phyloP scores from a whole-genome alignment of 2,329 filamentous ascomycete genomes.

The Aspergillus puulaauensis region DNA sequence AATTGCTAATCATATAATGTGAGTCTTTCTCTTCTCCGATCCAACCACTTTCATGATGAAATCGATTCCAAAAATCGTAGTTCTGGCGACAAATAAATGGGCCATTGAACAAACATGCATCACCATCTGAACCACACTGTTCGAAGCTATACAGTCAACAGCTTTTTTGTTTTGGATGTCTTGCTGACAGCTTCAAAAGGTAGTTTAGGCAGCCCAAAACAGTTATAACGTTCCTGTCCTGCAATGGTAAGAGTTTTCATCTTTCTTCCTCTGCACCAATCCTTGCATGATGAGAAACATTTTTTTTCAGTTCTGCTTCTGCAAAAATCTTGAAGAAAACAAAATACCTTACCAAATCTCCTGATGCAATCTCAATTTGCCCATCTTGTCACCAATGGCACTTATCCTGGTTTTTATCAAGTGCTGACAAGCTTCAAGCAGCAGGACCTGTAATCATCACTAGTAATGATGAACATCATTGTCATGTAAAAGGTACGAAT shows the following conservation, averaged over 20 bases:
- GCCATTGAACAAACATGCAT: conserved; percentile 61
- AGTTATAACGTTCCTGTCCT: not conserved
- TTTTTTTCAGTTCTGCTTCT: conserved; percentile 64
- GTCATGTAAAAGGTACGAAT: conserved; percentile 23
- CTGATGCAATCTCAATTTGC: conserved; percentile 37
- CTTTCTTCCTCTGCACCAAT: not conserved
- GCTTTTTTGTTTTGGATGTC: not conserved
- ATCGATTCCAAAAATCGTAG: conserved; percentile 49
- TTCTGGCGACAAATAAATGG: conserved; percentile 56
- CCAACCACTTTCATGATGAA: conserved; percentile 46
- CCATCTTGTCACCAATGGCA: conserved; percentile 12
- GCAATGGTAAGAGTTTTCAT: conserved; percentile 5
- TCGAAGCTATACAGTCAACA: conserved; percentile 5
- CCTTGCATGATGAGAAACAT: conserved; percentile 50
- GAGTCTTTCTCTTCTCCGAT: conserved; percentile 18
- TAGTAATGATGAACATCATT: not conserved
- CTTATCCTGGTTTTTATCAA: conserved; percentile 4
- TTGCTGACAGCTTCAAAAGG: conserved; percentile 12
- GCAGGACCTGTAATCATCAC: conserved; percentile 6
- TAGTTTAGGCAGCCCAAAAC: not conserved
- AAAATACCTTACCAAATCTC: conserved; percentile 58
- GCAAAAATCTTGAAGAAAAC: conserved; percentile 58
- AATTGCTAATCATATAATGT: conserved; percentile 25
- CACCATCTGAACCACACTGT: conserved; percentile 53
- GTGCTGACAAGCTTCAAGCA: conserved; percentile 18